These are phyloP conservation scores for Penicillium antarcticum DNA, from an alignment of 495 filamentous ascomycete species.

Conservation along the genomic window DNA sequence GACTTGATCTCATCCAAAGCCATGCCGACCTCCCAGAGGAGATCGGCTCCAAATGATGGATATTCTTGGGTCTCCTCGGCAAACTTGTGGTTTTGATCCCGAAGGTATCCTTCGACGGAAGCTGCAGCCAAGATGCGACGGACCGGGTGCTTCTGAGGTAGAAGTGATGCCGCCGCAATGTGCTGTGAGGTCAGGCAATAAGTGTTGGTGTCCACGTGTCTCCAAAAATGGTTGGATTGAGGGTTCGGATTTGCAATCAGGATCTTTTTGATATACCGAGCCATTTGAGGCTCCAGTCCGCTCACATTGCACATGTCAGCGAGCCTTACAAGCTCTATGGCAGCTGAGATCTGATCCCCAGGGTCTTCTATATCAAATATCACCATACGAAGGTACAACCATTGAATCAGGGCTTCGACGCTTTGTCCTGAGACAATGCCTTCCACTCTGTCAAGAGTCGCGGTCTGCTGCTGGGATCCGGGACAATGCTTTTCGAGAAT, in stretches of 20 bases:
- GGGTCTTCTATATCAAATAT: slow-evolving; percentile 13
- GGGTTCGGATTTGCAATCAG: slow-evolving; percentile 1
- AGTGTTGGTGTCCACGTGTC: slow-evolving; percentile 5
- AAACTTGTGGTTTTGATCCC: slow-evolving; percentile 13
- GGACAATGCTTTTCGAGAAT: slow-evolving; percentile 20
- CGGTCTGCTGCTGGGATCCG: slow-evolving; percentile 15
- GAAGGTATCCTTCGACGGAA: slow-evolving; percentile 18
- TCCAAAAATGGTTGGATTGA: background rate
- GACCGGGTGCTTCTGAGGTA: slow-evolving; percentile 19
- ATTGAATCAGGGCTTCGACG: slow-evolving; percentile 26
- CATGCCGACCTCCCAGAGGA: no score
- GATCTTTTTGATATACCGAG: slow-evolving; percentile 16
- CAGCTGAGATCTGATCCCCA: slow-evolving; percentile 13
- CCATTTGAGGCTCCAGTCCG: slow-evolving; percentile 17
- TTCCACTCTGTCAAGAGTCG: slow-evolving; percentile 20
- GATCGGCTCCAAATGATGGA: no score
- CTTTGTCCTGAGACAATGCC: slow-evolving; percentile 17
- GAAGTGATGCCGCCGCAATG: slow-evolving; percentile 13
- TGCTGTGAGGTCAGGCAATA: slow-evolving; percentile 18
- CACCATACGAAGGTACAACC: slow-evolving; percentile 20
- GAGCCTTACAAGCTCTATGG: slow-evolving; percentile 26
- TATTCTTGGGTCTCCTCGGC: slow-evolving; percentile 3
- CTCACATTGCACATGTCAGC: slow-evolving; percentile 23
- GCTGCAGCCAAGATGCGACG: slow-evolving; percentile 21
- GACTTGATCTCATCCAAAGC: no score